Percentiles rank a stretch among this genome's conserved stretches.
Evolutionary conservation across 352 stramenopile species (phyloP).

Genomic region (Phytophthora kernoviae): DNA sequence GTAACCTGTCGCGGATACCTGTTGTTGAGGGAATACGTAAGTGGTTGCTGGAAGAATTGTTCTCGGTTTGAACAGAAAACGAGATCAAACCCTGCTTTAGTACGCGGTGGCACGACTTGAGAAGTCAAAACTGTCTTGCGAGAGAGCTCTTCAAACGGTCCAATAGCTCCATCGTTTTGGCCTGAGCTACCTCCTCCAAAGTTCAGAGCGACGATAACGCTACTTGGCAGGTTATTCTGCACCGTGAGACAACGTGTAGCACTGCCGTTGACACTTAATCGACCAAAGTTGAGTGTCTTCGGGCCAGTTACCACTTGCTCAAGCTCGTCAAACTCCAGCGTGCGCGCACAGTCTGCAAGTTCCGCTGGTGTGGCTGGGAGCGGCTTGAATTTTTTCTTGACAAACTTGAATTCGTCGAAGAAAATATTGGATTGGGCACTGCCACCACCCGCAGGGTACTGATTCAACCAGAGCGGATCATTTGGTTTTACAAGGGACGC

Average conservation of each 20-base stretch:
- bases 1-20: slow-evolving; percentile 85
- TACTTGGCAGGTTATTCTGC: slow-evolving; percentile 87
- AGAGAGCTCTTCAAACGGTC: slow-evolving; percentile 63
- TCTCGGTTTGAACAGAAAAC: slow-evolving; percentile 76
- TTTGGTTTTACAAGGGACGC: slow-evolving; percentile 27
- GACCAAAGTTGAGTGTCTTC: slow-evolving; percentile 92
- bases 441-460: slow-evolving; percentile 20
- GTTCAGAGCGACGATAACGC: slow-evolving; percentile 75
- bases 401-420: slow-evolving; percentile 89
- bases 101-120: slow-evolving; percentile 86
- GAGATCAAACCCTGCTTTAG: slow-evolving; percentile 91
- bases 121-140: slow-evolving; percentile 58
- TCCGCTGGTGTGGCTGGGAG: slow-evolving; percentile 90
- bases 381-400: slow-evolving; percentile 93
- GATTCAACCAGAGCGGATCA: slow-evolving; percentile 76
- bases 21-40: slow-evolving; percentile 89
- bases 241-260: slow-evolving; percentile 85
- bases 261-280: slow-evolving; percentile 86
- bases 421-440: slow-evolving; percentile 39
- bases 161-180: slow-evolving; percentile 18
- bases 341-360: slow-evolving; percentile 77
- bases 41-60: slow-evolving; percentile 84
- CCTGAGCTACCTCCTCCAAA: slow-evolving; percentile 11
- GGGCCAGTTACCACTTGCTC: slow-evolving; percentile 64
- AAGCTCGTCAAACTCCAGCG: slow-evolving; percentile 80